These are phyloP conservation scores for Podaxis pistillaris DNA, from an alignment of 768 basidiomycete species.

Conservation along the genomic window DNA sequence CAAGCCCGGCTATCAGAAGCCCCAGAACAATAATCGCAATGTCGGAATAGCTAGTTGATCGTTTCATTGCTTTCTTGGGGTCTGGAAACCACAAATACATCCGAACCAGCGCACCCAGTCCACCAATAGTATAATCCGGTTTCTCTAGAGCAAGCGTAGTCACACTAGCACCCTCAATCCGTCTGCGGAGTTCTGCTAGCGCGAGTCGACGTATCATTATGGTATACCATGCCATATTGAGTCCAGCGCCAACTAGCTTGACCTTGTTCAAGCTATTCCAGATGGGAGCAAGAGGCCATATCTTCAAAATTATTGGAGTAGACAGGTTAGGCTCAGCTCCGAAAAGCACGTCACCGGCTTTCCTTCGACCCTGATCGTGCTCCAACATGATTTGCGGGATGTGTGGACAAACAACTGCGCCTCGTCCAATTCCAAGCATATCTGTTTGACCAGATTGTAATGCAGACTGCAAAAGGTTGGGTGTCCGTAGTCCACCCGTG, in stretches of 20 bases:
- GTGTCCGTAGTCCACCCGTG: slow-evolving; percentile 76
- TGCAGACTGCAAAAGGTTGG: slow-evolving; percentile 51
- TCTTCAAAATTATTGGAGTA: slow-evolving; percentile 17
- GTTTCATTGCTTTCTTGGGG: background rate
- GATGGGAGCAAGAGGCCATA: slow-evolving; percentile 24
- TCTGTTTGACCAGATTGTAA: slow-evolving; percentile 59
- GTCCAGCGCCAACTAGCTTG: slow-evolving; percentile 63
- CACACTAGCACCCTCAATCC: slow-evolving; percentile 6
- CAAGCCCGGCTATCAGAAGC: background rate
- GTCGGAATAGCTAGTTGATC: background rate
- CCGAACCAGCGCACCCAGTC: slow-evolving; percentile 34
- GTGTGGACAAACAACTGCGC: slow-evolving; percentile 59
- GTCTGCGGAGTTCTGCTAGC: slow-evolving; percentile 13
- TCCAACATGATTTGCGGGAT: slow-evolving; percentile 44
- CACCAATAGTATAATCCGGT: slow-evolving; percentile 30
- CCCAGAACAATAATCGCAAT: background rate
- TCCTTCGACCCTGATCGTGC: slow-evolving; percentile 18
- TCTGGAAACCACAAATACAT: slow-evolving; percentile 47
- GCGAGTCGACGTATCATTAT: slow-evolving; percentile 57
- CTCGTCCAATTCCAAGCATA: slow-evolving; percentile 75
- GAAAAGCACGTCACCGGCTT: slow-evolving; percentile 32
- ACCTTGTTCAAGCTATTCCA: slow-evolving; percentile 42
- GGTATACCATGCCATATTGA: slow-evolving; percentile 65
- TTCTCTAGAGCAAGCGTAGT: background rate
- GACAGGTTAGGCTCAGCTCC: slow-evolving; percentile 34